phyloP scores from a whole-genome alignment of 176 grass and related monocot species.

The Eragrostis nindensis region DNA sequence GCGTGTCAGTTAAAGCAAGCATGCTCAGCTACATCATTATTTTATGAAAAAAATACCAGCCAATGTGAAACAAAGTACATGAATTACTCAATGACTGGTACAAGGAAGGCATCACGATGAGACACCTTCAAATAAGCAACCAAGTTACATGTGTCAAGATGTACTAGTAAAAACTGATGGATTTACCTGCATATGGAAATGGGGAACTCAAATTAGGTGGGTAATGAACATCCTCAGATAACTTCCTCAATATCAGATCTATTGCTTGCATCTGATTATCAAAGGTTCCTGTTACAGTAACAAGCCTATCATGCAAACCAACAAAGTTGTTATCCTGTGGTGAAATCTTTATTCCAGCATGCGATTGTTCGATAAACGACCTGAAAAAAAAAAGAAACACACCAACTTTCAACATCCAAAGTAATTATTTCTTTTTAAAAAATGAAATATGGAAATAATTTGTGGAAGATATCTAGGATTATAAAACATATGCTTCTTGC shows the following conservation, averaged over 20 bases:
- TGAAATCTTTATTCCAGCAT: conserved; percentile 97
- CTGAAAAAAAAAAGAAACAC: conserved; percentile 39
- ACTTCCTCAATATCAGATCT: conserved; percentile 83
- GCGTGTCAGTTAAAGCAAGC: neutral
- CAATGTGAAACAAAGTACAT: neutral
- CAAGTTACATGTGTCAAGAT: neutral
- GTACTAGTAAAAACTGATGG: conserved; percentile 2
- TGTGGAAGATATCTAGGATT: neutral
- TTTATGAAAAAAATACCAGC: neutral
- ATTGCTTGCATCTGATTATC: conserved; percentile 87
- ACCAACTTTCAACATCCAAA: conserved; percentile 21
- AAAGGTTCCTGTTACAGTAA: conserved; percentile 88
- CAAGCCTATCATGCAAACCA: conserved; percentile 94
- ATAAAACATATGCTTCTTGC: neutral
- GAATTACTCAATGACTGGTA: neutral
- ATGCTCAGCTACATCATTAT: neutral
- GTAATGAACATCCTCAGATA: conserved; percentile 90
- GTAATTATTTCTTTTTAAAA: neutral
- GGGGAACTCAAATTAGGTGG: conserved; percentile 85
- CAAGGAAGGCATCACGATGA: neutral
- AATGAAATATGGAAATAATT: conserved; percentile 7
- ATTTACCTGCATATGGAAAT: conserved; percentile 89
- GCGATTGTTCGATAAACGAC: conserved; percentile 91
- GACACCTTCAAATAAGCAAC: conserved; percentile 1
- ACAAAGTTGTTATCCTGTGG: conserved; percentile 91